Base-by-base conservation (phyloP, 352 stramenopile species). In the Phytophthora melonis region DNA sequence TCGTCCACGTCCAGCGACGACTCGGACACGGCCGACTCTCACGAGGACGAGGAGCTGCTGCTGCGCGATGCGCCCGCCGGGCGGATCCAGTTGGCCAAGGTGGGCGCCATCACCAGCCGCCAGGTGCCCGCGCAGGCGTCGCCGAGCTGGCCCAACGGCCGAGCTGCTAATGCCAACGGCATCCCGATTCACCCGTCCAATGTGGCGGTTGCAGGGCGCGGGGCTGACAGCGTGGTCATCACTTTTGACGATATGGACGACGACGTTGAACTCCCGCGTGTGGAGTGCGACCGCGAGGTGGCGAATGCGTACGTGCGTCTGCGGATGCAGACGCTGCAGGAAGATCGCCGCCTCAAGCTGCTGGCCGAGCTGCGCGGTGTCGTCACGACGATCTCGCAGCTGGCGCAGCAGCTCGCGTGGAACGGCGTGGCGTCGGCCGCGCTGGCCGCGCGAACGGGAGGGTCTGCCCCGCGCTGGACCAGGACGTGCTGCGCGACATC, bases 401-500 rank as follows among this genome's bases (percentile, higher is more conserved):
- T 87, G 23, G 63, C 64, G 25, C 75, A 77, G 43, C 66, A 79
- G 36, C 66, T 83, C 54, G 72, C 75, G 59, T 81, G 79, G 72
- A 78, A 85, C 23, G 77, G 77, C 3, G 63, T 80, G 34, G 70
- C 74, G 11, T 77, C 74, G 18, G 74, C 70, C 8, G 74, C 74
- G 16, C 53, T 80, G 36, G 62, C 63, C 25, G 64, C 69, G 25
- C 63, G 69, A 36, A 77, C 65, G 14, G 70, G 74, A n/a, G 53
- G 5, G 56, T 50, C 4, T 61, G 71, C 23, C 27, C 56, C 1
- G 49, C 52, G 19, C 52, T 82, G n/a, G 58, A 85, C 25, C 53
- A 74, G 4, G 80, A 83, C 18, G 77, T 83, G 45, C 71, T 77
- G 27, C 58, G 81, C 18, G 80, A 87, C 69, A 81, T 87, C n/a